Base-by-base conservation (phyloP, 257 asterid species). In the Ehretia macrophylla region DNA sequence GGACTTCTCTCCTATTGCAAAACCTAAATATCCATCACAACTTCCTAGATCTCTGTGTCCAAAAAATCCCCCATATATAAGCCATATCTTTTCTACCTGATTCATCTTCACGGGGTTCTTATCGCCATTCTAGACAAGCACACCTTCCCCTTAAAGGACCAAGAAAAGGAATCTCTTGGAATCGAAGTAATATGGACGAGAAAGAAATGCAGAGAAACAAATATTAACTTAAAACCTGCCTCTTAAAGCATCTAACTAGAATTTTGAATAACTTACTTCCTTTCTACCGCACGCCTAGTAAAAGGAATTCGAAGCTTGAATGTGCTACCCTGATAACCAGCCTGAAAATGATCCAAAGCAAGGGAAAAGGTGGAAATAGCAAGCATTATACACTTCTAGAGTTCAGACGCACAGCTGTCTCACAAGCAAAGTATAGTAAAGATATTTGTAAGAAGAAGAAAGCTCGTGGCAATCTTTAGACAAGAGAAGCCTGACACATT, bases 271-370 rank as follows among this genome's bases (percentile, higher is more conserved):
- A 77, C 98, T 84, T 82, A 91, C 98, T 85, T 91, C 65, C 98
- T 79, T 48, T 85, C 90, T 18, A 74, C 73, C 37, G 98, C 98
- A 39, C 77, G 88, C 70, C 96, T 85, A 51, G 95, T 51, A 62
- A 85, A 91, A 54, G 98, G 96, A 64, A 91, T 81, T 45, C 98
- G 95, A 59, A 91, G 92, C 85, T 91, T 91, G 72, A 84, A 84
- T 51, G 65, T 76, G 68, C 65, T 75, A 69, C 94, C 96, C 64
- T 82, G 77, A 64, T 51, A 85, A 37, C 83, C 88, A 76, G 90
- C 96, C 96, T 91, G 76, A 60, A 73, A 62, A 61, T 27, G 61
- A 38, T 38, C 22, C n/a, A 17, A 40, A 14, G 23, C 51, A 35
- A 55, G 55, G 32, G 8, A 53, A 45, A 10, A 60, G 18, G 9